Percentiles rank a stretch among this genome's conserved stretches.
Evolutionary conservation across 169 alveolate species (phyloP).

Genomic region (Eimeria mitis): DNA sequence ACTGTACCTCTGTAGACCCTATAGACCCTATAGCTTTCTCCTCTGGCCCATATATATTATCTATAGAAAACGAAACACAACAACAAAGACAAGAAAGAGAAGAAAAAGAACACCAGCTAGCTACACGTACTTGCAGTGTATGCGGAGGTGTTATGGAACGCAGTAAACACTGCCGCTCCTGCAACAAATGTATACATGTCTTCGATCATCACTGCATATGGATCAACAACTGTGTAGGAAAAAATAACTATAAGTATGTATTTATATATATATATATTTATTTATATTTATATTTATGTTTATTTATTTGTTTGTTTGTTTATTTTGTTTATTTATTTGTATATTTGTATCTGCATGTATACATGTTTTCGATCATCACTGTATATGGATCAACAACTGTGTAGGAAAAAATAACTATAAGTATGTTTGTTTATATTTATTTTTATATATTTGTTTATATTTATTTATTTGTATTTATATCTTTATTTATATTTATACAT

Average conservation of each 20-base stretch:
- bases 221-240: constrained; percentile 94
- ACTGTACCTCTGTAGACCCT: constrained; percentile 57
- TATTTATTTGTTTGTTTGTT: too few species aligned
- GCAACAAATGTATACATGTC: constrained; percentile 90
- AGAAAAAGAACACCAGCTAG: background rate
- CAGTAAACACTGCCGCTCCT: constrained; percentile 89
- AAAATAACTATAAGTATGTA: constrained; percentile 86
- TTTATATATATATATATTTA: too few species aligned
- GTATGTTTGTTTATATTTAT: too few species aligned
- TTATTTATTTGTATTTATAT: too few species aligned
- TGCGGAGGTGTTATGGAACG: constrained; percentile 61
- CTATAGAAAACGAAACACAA: background rate
- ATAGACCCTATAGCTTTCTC: constrained; percentile 75
- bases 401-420: constrained; percentile 90
- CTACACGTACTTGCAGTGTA: constrained; percentile 19
- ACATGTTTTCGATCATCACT: constrained; percentile 93
- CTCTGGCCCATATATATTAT: constrained; percentile 18
- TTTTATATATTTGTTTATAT: too few species aligned
- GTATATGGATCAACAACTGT: constrained; percentile 94
- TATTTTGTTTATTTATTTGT: too few species aligned
- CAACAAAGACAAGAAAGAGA: background rate
- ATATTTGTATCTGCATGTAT: too few species aligned
- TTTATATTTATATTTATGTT: too few species aligned
- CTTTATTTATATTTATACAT: too few species aligned
- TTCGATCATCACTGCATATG: constrained; percentile 95